Base-by-base conservation (phyloP, 495 filamentous ascomycete species). In the Penicillium crystallinum region DNA sequence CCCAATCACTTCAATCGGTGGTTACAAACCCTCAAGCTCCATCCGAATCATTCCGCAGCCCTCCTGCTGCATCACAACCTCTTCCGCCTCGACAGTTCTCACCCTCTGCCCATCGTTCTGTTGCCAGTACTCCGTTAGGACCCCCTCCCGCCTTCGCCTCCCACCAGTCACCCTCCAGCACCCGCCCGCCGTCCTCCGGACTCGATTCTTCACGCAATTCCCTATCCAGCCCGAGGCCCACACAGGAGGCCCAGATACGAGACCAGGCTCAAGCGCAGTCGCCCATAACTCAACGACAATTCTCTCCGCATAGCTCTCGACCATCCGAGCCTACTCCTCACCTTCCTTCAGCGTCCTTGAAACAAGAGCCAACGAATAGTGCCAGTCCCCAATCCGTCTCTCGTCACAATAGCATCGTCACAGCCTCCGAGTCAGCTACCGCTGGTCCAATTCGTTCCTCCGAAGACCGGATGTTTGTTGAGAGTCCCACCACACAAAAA, bases 1-100 rank as follows among this genome's bases (percentile, higher is more conserved):
- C 75, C 31, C 73, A 75, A 40, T 78, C 77, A 25, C 68, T 75
- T 37, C 77, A 80, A 50, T 75, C 70, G 17, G 67, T 73, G 40
- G 60, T 72, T 46, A 67, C 70, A 44, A 74, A 73, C 48, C 63
- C 65, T 48, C 60, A 63, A 49, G 46, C 65, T 54, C 54, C 69
- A 66, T 55, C 55, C 52, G 63, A 68, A 53, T 62, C 68, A 60
- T 68, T 61, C 36, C 62, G 61, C 48, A 76, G 69, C 59, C 69
- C 77, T 29, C 67, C 72, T 35, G 66, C 64, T 18, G 51, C 62
- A 49, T 48, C 74, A 34, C 75, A 74, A 45, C 46, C 66, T 40
- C 66, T 67, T 30, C 59, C 63, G 9, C 46, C 68, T 25, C 73
- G 74, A 37, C 71, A 72, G 29, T 73, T 74, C 30, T 67, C 72